These are phyloP conservation scores for Graphiopsis chlorocephala DNA, from an alignment of 2,329 filamentous ascomycete genomes.

Conservation along the genomic window DNA sequence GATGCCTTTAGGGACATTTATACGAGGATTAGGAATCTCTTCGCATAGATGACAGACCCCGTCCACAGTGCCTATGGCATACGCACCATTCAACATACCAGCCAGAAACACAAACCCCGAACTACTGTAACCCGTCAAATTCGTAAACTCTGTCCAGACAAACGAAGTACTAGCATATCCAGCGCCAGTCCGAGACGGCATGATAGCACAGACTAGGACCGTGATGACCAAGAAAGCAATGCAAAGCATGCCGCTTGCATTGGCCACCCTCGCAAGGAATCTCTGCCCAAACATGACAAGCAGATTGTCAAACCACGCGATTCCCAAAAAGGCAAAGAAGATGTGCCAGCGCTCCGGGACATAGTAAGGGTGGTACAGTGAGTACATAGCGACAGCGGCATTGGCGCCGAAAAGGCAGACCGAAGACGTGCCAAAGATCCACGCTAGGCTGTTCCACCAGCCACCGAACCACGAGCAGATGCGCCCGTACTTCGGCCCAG, in stretches of 20 bases:
- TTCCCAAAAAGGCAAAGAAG: slow-evolving; percentile 48
- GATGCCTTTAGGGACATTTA: slow-evolving; percentile 55
- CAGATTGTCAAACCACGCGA: slow-evolving; percentile 47
- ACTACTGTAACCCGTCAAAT: slow-evolving; percentile 42
- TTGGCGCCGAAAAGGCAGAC: slow-evolving; percentile 46
- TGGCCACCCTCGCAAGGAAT: slow-evolving; percentile 51
- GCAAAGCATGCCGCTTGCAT: slow-evolving; percentile 50
- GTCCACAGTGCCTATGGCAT: slow-evolving; percentile 63
- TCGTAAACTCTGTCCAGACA: slow-evolving; percentile 44
- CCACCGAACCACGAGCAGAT: slow-evolving; percentile 49
- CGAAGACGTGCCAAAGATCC: slow-evolving; percentile 47
- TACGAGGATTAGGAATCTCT: slow-evolving; percentile 54
- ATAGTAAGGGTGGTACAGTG: slow-evolving; percentile 47
- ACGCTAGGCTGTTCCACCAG: slow-evolving; percentile 52
- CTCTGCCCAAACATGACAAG: slow-evolving; percentile 56
- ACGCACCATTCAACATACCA: slow-evolving; percentile 66
- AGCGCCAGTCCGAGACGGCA: slow-evolving; percentile 47
- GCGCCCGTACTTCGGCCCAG: slow-evolving; percentile 46
- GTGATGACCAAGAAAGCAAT: slow-evolving; percentile 55
- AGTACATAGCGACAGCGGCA: slow-evolving; percentile 49
- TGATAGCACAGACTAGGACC: slow-evolving; percentile 54
- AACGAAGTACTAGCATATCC: slow-evolving; percentile 40
- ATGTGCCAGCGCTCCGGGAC: slow-evolving; percentile 50
- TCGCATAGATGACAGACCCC: slow-evolving; percentile 63
- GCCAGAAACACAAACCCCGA: slow-evolving; percentile 60